These are phyloP conservation scores for Boletales sp. DNA, from an alignment of 768 basidiomycete genomes.

Conservation along the genomic window DNA sequence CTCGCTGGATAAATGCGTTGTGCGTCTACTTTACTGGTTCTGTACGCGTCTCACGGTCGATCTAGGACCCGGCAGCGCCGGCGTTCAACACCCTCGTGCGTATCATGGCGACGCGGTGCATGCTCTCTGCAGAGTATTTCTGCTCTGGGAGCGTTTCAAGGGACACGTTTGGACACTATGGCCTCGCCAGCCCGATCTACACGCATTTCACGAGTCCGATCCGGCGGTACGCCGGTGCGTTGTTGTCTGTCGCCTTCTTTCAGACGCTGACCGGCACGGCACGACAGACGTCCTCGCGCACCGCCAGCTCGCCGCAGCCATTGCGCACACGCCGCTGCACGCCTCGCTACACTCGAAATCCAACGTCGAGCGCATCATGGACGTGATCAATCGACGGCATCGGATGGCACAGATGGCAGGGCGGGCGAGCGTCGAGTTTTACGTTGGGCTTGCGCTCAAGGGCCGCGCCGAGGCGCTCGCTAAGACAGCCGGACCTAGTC, in stretches of 20 bases:
- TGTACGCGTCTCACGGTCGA: slow-evolving; percentile 2
- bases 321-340: slow-evolving; percentile 79
- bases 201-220: slow-evolving; percentile 99
- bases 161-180: slow-evolving; percentile 95
- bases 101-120: slow-evolving; percentile 98
- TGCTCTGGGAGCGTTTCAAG: slow-evolving; percentile 90
- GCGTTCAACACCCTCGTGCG: slow-evolving; percentile 97
- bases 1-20: slow-evolving; percentile 84
- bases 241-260: no score
- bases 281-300: slow-evolving; percentile 84
- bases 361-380: slow-evolving; percentile 83
- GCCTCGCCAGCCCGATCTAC: slow-evolving; percentile 94
- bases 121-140: slow-evolving; percentile 98
- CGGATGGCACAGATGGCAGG: slow-evolving; percentile 98
- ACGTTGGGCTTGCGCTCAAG: slow-evolving; percentile 89
- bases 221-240: slow-evolving; percentile 85
- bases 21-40: slow-evolving; percentile 35
- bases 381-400: slow-evolving; percentile 87
- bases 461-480: slow-evolving; percentile 45
- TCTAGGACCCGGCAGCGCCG: slow-evolving; percentile 75
- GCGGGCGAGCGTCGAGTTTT: slow-evolving; percentile 95
- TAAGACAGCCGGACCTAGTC: slow-evolving; percentile 29
- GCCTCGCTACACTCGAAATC: slow-evolving; percentile 83
- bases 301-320: slow-evolving; percentile 88
- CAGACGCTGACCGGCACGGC: background rate